Evolutionary conservation across 371 early-diverging fungal species (phyloP), one percentile per base, ranked within the genome.

Genomic region (Mortierella sp.): DNA sequence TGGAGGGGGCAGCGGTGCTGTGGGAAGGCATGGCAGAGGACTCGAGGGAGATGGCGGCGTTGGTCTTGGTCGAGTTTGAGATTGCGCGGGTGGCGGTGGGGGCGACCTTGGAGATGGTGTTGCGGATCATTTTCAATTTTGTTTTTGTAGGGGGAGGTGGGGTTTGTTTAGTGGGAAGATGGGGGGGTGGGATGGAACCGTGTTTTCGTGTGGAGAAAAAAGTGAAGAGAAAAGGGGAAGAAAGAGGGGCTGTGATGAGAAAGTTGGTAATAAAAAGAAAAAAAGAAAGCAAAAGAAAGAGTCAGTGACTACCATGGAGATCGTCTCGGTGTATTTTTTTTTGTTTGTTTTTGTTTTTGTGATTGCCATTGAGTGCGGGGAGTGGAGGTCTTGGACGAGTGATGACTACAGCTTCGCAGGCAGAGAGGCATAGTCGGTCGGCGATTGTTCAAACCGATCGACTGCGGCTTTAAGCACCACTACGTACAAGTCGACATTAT

Each of bases 11-110:
- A 16, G 80, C 55, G 72, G 72, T 6, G n/a, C 18, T 32, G 35
- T 65, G 46, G 48, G 75, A n/a, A 54, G 74, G 49, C 46, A 48
- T 75, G 48, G 74, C 48, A 43, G 74, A 27, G 35, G 70, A 44
- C 35, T 72, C 75, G 51, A 79, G 75, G n/a, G 79, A 46, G 79
- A 71, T 35, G 46, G 81, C 76, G 1, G 75, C 75, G 55, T 77
- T 77, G 75, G 77, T 63, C 74, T 72, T 75, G 56, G 82, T 48
- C 6, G 82, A 77, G 78, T 68, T 82, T 55, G 82, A 72, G 79
- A 80, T 80, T 38, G 72, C 51, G 68, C 81, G 71, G 43, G 65
- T 48, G 54, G 73, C 32, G 11, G 81, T 48, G 27, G 74, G 46
- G 55, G 76, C 41, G 55, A 72, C 74, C 81, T 78, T 80, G 65